Base-by-base conservation (phyloP, 805 yeast genomes). In the Pichia cabralensis region DNA sequence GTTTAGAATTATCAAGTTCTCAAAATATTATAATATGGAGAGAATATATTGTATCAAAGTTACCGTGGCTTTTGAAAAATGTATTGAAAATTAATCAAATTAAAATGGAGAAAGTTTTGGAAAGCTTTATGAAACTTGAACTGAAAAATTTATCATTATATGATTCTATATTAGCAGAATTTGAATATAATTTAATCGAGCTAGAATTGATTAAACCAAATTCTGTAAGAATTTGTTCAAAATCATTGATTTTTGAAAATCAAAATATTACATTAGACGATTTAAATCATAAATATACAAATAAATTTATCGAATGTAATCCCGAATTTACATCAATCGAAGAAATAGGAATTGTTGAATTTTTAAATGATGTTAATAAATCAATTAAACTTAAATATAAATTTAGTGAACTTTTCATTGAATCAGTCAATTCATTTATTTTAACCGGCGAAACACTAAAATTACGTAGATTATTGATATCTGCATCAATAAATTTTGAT, bases 331-430 rank as follows among this genome's bases (percentile, higher is more conserved):
- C 61, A 2, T 53, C 71, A 0, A 53, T 65, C 20, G 69, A 77
- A 30, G 75, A 70, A 38, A 71, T 83, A 8, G 62, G 70, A 32
- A 49, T 80, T 52, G 36, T 64, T 41, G 62, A 68, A 46, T 55
- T 80, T 57, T 38, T 81, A 40, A 47, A 53, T 36, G 45, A 65
- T 51, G 58, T 80, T 58, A 55, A 58, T 13, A 55, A 55, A 40
- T 48, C 73, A 56, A 55, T 76, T 42, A 60, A 69, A 32, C 44
- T 68, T 33, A 46, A 65, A 56, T 53, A 67, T 47, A 45, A 34
- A 15, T 49, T 69, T 42, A 47, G 79, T 43, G 31, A 59, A 3
- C 45, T 58, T 1, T 43, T 70, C 2, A 30, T 54, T 3, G 37
- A 45, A 4, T 46, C 64, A 2, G 41, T 70, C 3, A 26, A 46